A percentile compares a stretch with the other conserved stretches of the same genome.
Conservation (phyloP, 78 protist species). For the Isochrysis galbana region DNA sequence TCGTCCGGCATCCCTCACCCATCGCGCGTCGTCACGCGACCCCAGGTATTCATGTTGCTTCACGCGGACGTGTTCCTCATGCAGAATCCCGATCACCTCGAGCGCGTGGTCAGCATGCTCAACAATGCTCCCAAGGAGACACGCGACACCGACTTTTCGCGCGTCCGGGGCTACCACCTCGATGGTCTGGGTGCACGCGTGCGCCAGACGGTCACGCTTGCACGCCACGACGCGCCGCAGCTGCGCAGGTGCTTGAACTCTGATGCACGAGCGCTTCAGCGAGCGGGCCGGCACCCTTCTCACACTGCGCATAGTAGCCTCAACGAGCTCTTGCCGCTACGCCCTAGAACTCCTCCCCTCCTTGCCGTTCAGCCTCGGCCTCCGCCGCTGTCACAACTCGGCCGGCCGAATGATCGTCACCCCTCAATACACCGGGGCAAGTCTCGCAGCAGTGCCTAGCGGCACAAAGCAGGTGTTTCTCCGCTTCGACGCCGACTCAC, state of each 20-base stretch:
- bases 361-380: too few species aligned
- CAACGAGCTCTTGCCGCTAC: too few species aligned
- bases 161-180: not conserved
- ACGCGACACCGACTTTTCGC: slow-evolving; percentile 67
- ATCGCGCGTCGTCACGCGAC: too few species aligned
- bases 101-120: not conserved
- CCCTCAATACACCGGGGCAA: not conserved
- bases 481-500: not conserved
- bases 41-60: slow-evolving; percentile 67
- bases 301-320: too few species aligned
- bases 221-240: slow-evolving; percentile 57
- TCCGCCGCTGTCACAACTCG: slow-evolving; percentile 44
- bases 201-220: slow-evolving; percentile 73
- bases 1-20: too few species aligned
- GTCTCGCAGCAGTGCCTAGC: not conserved
- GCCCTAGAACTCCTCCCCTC: too few species aligned
- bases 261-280: too few species aligned
- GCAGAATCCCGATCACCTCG: slow-evolving; percentile 88
- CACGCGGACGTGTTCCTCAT: slow-evolving; percentile 62
- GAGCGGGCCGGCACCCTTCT: too few species aligned
- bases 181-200: slow-evolving; percentile 3
- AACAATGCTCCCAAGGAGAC: slow-evolving; percentile 52
- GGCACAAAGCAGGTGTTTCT: not conserved
- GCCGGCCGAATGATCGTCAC: not conserved
- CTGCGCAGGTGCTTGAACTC: too few species aligned